Evolutionary conservation across 306 rosid species (phyloP), one percentile per base, ranked within the genome.

Genomic region (Castanospermum australe): DNA sequence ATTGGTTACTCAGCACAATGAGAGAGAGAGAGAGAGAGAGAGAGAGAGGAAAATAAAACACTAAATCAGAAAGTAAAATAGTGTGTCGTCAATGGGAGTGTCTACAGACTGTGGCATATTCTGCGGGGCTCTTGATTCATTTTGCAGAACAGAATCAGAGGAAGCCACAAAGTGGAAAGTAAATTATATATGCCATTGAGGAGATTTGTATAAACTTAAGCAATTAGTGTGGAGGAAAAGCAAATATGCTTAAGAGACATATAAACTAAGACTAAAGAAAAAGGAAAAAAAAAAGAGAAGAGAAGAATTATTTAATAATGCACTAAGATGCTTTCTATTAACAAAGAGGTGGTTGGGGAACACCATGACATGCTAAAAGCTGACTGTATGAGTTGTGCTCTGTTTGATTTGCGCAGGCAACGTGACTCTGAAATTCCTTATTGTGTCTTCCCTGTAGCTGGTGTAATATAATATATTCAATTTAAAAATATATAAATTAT

Each of bases 291-390:
- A 38, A 56, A 54, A 35, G 52, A 12, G 51, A 56, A 55, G n/a
- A n/a, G n/a, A n/a, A n/a, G n/a, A 74, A 28, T 60, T 17, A n/a
- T n/a, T 20, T 74, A 42, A 41, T 56, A 72, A 50, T 56, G 67
- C 57, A 57, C 24, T 47, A 25, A 65, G 52, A 8, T 79, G 80
- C 20, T 73, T 76, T 70, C 50, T 73, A 75, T 62, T 63, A 76
- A 72, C 47, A 71, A 72, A 55, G 81, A 52, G 60, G 63, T 66
- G 50, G 82, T 69, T 73, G 84, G 86, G 76, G 73, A 82, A 88
- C 70, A 33, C 78, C 81, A 87, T 52, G 45, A 84, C 86, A 84
- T 52, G 55, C 56, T 81, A 50, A 74, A 79, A 74, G 73, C 84
- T 74, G 51, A 67, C 13, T 36, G 13, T 54, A 8, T 69, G 79